A percentile compares a stretch with the other conserved stretches of the same genome.
Evolutionary conservation across 331 rosid species (phyloP).

Genomic region (Malus hybrid): DNA sequence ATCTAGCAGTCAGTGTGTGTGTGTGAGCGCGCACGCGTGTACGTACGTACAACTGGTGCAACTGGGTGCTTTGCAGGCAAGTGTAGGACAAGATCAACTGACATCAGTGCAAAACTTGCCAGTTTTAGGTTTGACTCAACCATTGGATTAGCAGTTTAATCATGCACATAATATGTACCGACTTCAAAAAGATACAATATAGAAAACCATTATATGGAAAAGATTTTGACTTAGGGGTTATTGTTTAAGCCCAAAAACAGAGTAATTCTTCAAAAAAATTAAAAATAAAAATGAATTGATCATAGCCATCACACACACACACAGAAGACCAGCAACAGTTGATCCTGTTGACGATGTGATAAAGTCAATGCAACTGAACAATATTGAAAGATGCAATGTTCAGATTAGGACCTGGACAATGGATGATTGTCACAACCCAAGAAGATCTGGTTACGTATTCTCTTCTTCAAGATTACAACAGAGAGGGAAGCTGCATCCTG

Average conservation of each 20-base stretch:
- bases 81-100: not conserved
- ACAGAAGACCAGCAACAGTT: not conserved
- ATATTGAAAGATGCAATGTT: not conserved
- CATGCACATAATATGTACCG: not conserved
- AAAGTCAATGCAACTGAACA: not conserved
- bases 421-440: conserved; percentile 92
- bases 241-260: too few relatives aligned
- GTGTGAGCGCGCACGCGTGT: not conserved
- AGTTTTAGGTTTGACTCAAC: not conserved
- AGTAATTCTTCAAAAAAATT: too few relatives aligned
- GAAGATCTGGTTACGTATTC: conserved; percentile 44
- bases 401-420: conserved; percentile 54
- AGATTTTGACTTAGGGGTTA: too few relatives aligned
- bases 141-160: not conserved
- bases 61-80: not conserved
- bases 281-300: not conserved
- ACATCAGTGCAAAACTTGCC: not conserved
- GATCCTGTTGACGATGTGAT: not conserved
- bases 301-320: not conserved
- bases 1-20: not conserved
- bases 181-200: too few relatives aligned
- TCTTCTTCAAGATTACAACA: conserved; percentile 63
- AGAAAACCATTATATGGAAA: too few relatives aligned
- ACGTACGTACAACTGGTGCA: not conserved
- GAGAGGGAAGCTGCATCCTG: conserved; percentile 90